Evolutionary conservation across 2,329 filamentous ascomycete genomes (phyloP).

Genomic region (Camptophora hylomeconis): DNA sequence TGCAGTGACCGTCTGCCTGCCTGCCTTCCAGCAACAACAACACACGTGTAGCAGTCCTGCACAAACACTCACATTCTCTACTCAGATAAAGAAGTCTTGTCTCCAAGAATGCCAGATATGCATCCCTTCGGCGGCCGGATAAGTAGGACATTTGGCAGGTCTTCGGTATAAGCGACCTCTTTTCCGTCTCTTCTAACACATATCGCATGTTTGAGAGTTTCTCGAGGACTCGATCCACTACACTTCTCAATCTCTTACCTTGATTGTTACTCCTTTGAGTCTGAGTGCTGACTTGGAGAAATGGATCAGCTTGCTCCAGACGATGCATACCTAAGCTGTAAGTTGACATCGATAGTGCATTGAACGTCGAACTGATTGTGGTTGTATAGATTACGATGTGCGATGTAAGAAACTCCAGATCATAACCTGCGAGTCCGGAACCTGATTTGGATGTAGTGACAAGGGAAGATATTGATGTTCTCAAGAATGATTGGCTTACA

Average conservation of each 20-base stretch:
- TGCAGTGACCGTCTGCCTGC: no score
- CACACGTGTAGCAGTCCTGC: no score
- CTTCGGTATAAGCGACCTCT: constrained; percentile 25
- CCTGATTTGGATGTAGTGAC: constrained; percentile 48
- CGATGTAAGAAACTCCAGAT: constrained; percentile 38
- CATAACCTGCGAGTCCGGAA: background rate
- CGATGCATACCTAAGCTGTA: constrained; percentile 58
- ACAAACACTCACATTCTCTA: background rate
- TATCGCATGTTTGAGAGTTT: constrained; percentile 1
- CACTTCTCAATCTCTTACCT: constrained; percentile 5
- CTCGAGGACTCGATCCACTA: constrained; percentile 1
- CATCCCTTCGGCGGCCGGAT: constrained; percentile 42
- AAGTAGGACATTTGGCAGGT: constrained; percentile 38
- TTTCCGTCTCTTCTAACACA: constrained; percentile 1
- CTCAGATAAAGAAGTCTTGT: background rate
- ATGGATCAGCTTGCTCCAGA: constrained; percentile 44
- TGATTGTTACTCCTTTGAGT: no score
- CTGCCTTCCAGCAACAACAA: no score
- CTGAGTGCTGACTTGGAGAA: no score
- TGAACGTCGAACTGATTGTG: background rate
- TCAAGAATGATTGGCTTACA: constrained; percentile 90
- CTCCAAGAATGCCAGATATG: constrained; percentile 21
- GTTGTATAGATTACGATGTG: constrained; percentile 46
- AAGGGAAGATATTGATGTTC: constrained; percentile 72
- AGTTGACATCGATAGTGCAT: constrained; percentile 28